A percentile compares a stretch with the other conserved stretches of the same genome.
Evolutionary conservation across 2,329 filamentous ascomycete genomes (phyloP).

Genomic region (Botryotinia narcissicola): DNA sequence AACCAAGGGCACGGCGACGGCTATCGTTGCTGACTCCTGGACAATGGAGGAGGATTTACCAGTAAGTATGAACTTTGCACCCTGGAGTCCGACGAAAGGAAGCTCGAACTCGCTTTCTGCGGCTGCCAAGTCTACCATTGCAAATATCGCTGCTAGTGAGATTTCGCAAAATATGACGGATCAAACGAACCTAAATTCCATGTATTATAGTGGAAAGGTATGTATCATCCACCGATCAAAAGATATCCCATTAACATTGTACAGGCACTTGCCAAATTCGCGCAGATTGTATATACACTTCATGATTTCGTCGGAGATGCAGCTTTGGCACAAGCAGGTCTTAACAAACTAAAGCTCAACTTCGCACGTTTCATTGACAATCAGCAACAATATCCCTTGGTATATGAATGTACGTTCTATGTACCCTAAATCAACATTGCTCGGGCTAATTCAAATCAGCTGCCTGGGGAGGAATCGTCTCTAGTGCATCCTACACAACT

Average conservation of each 20-base stretch:
- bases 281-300: constrained; percentile 62
- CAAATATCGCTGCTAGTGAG: constrained; percentile 65
- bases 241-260: constrained; percentile 37
- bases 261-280: constrained; percentile 73
- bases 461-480: constrained; percentile 79
- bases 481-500: constrained; percentile 67
- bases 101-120: constrained; percentile 48
- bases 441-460: constrained; percentile 24
- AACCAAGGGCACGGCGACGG: constrained; percentile 78
- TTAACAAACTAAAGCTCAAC: constrained; percentile 61
- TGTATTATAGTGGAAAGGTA: constrained; percentile 86
- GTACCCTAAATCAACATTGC: neutral
- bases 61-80: constrained; percentile 70
- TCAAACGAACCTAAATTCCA: constrained; percentile 75
- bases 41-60: constrained; percentile 77
- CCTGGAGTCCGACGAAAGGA: constrained; percentile 63
- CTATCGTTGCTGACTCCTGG: constrained; percentile 71
- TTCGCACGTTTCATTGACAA: constrained; percentile 68
- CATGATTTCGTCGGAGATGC: constrained; percentile 61
- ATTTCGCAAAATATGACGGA: constrained; percentile 71
- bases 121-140: constrained; percentile 58
- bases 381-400: constrained; percentile 63
- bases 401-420: constrained; percentile 50
- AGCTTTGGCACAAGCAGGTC: constrained; percentile 54
- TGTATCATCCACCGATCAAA: neutral